Base-by-base conservation (phyloP, 2,329 filamentous ascomycete genomes). In the Alternaria brassicae region DNA sequence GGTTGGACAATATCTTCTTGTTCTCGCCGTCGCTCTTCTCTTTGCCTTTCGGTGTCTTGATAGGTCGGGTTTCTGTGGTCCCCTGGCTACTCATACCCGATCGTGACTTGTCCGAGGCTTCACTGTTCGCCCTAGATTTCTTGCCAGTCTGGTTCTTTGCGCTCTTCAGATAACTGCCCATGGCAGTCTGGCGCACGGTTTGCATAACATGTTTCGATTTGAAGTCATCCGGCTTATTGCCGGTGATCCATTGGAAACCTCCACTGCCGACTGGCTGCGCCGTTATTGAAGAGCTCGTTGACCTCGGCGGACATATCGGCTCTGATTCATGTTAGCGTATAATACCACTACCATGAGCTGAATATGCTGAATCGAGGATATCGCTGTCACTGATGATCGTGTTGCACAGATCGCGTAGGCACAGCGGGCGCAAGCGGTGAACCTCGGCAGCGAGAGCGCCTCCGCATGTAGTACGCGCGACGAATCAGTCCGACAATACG, bases 101-200 rank as follows among this genome's bases (percentile, higher is more conserved):
- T 23, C 49, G 62, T 6, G 71, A 69, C 2, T 17, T 53, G 8
- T 60, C 60, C 2, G 69, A 72, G 27, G 50, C 66, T 21, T 69
- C 70, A 50, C 68, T 74, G 21, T 50, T 42, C 21, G 34, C 58
- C 21, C 59, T 66, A 1, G 28, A 25, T 21, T 57, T 60, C n/a
- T 36, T 50, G 17, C 47, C 23, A 15, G 41, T 41, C 37, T 63
- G 53, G 23, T 66, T 70, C 60, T 71, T 68, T 23, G 64, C 66
- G 7, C 67, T 66, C 49, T 71, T 61, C 13, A 79, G 49, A 28
- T 68, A 73, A 42, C 66, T 65, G 17, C 62, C 67, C 77, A 79
- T 79, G 4, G 77, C 77, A 49, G 68, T 66, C 41, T 74, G 74
- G 36, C 77, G 75, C 34, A 78, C 72, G 30, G 55, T 61, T 17